Conservation (phyloP, 768 basidiomycete species). For the Leccinum olivaceopallidum region DNA sequence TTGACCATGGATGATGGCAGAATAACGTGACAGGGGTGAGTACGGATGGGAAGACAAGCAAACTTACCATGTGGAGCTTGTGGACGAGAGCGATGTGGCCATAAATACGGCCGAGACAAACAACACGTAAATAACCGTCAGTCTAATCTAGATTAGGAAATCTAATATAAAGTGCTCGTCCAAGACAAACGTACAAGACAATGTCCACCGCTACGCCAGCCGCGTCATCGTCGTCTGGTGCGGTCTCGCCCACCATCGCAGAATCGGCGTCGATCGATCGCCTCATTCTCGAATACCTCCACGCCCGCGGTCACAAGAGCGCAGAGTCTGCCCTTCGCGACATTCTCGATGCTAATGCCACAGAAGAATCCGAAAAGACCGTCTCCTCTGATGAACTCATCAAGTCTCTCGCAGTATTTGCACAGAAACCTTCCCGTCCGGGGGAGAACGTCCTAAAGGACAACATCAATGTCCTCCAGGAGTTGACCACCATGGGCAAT, state of each 20-base stretch:
- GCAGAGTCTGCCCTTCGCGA: constrained; percentile 48
- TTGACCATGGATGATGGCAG: constrained; percentile 19
- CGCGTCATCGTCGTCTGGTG: constrained; percentile 35
- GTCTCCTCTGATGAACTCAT: constrained; percentile 51
- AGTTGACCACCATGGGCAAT: constrained; percentile 67
- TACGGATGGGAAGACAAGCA: background rate
- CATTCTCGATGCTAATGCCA: constrained; percentile 31
- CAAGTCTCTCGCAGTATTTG: constrained; percentile 63
- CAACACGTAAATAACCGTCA: constrained; percentile 9
- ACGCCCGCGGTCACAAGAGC: constrained; percentile 43
- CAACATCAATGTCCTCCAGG: constrained; percentile 61
- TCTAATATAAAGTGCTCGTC: background rate
- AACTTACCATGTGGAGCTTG: background rate
- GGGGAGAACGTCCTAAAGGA: constrained; percentile 76
- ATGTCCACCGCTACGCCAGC: constrained; percentile 37
- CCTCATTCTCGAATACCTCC: constrained; percentile 50
- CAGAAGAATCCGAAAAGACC: constrained; percentile 40
- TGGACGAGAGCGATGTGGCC: background rate
- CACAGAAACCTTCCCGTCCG: constrained; percentile 64
- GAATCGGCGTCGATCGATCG: constrained; percentile 37
- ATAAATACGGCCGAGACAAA: constrained; percentile 3
- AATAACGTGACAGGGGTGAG: background rate
- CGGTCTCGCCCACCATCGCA: constrained; percentile 31
- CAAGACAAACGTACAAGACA: background rate
- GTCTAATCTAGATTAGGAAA: constrained; percentile 5